Evolutionary conservation across 257 asterid genomes (phyloP), one percentile per base, ranked within the genome.

Genomic region (Linderniella brevidens): DNA sequence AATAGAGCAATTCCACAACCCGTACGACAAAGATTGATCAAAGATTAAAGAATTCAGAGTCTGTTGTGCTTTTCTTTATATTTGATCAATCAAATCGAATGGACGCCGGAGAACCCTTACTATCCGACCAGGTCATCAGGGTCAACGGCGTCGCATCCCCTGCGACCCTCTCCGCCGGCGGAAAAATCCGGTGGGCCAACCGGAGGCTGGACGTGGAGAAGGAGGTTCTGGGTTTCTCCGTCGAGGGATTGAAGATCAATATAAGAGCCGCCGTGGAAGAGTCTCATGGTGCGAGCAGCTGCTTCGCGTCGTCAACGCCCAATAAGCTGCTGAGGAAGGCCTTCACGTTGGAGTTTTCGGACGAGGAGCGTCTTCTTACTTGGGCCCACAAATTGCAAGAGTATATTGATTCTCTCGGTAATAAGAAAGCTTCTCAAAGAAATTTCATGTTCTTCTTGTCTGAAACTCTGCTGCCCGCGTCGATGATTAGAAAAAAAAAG

Each of bases 171-270:
- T 71, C 78, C 9, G 19, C 81, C 69, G 72, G 29, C 32, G 96
- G 99, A 1, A 66, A 62, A 45, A 68, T 90, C 60, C 62, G 61
- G 25, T 81, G 85, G 81, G 59, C 60, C 1, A 79, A 49, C 37
- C 70, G 65, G 16, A 67, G 70, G 13, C 53, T 85, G 55, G 69
- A 60, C 35, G 46, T 90, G 37, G 92, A 70, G 50, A 71, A 73
- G 56, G 73, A 90, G 48, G 92, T 85, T 42, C 72, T 90, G 53
- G 92, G 96, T 4, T 79, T 85, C 67, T 55, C 79, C 11, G 71
- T 68, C 19, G 81, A 75, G 17, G 88, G 81, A 47, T 52, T 50
- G 38, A 67, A 42, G 53, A 60, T 90, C 57, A 65, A 63, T 29
- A 60, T 90, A 58, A 73, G 75, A 56, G 67, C 86, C 37, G 61